phyloP scores from a whole-genome alignment of 108 stramenopile genomes.

The Cyclotella kingstonii region DNA sequence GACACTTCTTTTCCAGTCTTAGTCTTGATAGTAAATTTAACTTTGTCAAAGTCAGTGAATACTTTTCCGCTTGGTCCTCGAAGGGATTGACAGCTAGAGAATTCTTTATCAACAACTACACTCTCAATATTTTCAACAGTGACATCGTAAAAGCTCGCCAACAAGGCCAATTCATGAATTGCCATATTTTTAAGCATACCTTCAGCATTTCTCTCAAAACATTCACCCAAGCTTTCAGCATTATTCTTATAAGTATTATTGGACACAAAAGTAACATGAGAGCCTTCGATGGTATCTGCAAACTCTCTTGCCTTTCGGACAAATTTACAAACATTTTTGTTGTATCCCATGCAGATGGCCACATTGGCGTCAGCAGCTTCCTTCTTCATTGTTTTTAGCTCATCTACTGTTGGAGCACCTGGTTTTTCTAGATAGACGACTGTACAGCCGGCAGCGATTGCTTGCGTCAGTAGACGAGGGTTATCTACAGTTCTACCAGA shows the following conservation, averaged over 20 bases:
- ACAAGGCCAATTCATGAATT: constrained; percentile 87
- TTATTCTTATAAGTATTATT: constrained; percentile 92
- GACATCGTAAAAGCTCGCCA: constrained; percentile 88
- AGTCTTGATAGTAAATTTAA: constrained; percentile 93
- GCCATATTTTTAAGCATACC: constrained; percentile 97
- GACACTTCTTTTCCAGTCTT: constrained; percentile 84
- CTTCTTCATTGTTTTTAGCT: constrained; percentile 77
- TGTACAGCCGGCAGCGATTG: constrained; percentile 63
- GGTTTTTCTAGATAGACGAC: constrained; percentile 91
- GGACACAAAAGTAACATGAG: constrained; percentile 85
- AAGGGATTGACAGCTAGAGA: constrained; percentile 78
- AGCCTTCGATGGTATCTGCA: constrained; percentile 51
- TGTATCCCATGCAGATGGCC: constrained; percentile 92
- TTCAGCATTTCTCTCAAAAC: constrained; percentile 92
- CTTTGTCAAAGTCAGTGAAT: constrained; percentile 91
- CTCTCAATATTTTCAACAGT: constrained; percentile 82
- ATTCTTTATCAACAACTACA: constrained; percentile 84
- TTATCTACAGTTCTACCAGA: constrained; percentile 90
- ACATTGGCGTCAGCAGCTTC: constrained; percentile 72
- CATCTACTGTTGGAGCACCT: constrained; percentile 84
- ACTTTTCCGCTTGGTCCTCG: constrained; percentile 79
- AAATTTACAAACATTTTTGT: constrained; percentile 94
- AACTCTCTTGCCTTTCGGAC: constrained; percentile 77
- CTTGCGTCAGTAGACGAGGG: constrained; percentile 71
- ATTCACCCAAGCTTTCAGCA: constrained; percentile 78